Evolutionary conservation across 164 flowering plant genomes (phyloP).

Genomic region (Magnolia sinica): DNA sequence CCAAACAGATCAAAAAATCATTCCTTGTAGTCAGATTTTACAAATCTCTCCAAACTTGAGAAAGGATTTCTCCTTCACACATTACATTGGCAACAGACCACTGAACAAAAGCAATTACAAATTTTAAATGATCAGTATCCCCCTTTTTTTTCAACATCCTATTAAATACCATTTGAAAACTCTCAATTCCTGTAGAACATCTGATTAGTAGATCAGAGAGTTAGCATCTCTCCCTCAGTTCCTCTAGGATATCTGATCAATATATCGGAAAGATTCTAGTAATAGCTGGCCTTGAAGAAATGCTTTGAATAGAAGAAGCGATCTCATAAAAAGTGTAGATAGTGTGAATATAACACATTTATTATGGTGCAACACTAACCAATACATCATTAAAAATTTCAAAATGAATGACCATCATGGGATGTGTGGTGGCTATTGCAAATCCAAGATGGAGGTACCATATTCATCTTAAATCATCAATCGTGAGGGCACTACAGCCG

Average conservation of each 20-base stretch:
- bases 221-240: not conserved
- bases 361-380: too few relatives aligned
- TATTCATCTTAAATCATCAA: too few relatives aligned
- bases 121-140: too few relatives aligned
- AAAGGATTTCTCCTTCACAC: not conserved
- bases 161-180: not conserved
- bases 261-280: constrained; percentile 57
- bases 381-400: too few relatives aligned
- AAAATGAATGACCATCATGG: too few relatives aligned
- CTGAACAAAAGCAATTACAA: not conserved
- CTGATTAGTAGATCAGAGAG: not conserved
- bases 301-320: constrained; percentile 65
- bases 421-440: too few relatives aligned
- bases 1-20: too few relatives aligned
- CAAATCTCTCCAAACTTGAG: not conserved
- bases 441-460: too few relatives aligned
- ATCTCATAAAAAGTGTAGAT: constrained; percentile 27
- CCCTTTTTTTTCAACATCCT: not conserved
- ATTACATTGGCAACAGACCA: not conserved
- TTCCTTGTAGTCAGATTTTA: not conserved
- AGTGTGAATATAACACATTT: too few relatives aligned
- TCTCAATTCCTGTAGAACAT: not conserved
- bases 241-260: not conserved
- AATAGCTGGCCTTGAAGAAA: constrained; percentile 55
- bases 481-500: too few relatives aligned